Evolutionary conservation across 176 grass and related monocot species (phyloP).

Genomic region (Tillandsia leiboldiana): DNA sequence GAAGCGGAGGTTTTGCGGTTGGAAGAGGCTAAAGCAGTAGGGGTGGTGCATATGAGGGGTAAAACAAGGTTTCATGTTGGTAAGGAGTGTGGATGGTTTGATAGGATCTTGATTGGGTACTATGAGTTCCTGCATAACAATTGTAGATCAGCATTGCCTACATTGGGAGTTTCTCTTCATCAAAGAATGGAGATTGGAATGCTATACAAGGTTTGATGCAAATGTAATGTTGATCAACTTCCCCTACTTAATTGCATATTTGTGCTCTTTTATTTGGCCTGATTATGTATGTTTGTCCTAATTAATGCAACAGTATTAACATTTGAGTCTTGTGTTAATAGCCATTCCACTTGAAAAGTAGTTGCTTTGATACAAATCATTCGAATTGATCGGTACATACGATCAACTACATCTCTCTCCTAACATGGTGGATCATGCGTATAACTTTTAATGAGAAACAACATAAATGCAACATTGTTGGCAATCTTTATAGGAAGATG

Average conservation of each 20-base stretch:
- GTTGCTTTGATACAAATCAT: too few species aligned
- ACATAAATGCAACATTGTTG: too few species aligned
- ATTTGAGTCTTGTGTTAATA: too few species aligned
- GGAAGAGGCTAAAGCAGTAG: slow-evolving; percentile 31
- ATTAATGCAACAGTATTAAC: too few species aligned
- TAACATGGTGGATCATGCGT: too few species aligned
- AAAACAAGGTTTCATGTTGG: slow-evolving; percentile 70
- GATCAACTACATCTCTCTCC: too few species aligned
- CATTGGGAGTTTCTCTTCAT: slow-evolving; percentile 41
- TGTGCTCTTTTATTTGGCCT: too few species aligned
- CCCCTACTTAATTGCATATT: not conserved
- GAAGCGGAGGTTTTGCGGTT: slow-evolving; percentile 30
- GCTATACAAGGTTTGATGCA: slow-evolving; percentile 45
- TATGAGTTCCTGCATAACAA: slow-evolving; percentile 74
- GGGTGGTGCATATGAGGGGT: slow-evolving; percentile 52
- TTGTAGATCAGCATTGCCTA: slow-evolving; percentile 51
- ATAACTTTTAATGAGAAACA: too few species aligned
- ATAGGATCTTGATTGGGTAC: slow-evolving; percentile 51
- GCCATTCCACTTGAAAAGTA: too few species aligned
- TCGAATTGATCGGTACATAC: too few species aligned
- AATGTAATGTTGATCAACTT: not conserved
- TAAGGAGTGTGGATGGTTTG: slow-evolving; percentile 36
- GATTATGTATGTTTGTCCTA: too few species aligned
- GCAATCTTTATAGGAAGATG: too few species aligned
- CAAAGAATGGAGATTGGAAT: slow-evolving; percentile 77